Conservation (phyloP, 2,329 filamentous ascomycete species). For the Cyphellophora europaea region DNA sequence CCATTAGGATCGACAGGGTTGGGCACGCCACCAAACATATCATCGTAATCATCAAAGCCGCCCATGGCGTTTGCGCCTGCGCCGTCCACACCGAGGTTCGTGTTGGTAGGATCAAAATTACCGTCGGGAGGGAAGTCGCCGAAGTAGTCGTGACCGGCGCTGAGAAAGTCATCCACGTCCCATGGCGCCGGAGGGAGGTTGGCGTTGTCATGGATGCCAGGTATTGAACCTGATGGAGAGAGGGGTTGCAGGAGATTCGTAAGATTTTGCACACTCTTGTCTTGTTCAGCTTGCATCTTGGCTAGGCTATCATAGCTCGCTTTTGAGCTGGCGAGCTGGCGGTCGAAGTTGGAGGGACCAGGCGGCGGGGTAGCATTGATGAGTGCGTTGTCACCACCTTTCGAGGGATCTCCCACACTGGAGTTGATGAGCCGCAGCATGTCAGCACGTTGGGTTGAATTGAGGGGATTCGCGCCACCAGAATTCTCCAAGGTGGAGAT, state of each 20-base stretch:
- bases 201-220: slow-evolving; percentile 46
- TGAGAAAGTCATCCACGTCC: slow-evolving; percentile 50
- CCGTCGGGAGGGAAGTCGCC: slow-evolving; percentile 26
- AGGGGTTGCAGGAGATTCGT: slow-evolving; percentile 67
- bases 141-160: slow-evolving; percentile 44
- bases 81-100: background rate
- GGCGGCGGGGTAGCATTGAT: slow-evolving; percentile 45
- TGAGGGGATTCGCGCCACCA: slow-evolving; percentile 32
- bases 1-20: slow-evolving; percentile 5
- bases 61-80: too few species aligned
- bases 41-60: slow-evolving; percentile 1
- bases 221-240: slow-evolving; percentile 69
- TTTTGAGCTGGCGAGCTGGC: slow-evolving; percentile 53
- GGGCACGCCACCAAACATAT: slow-evolving; percentile 2
- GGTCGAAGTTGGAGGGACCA: slow-evolving; percentile 40
- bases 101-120: slow-evolving; percentile 12
- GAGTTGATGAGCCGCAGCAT: slow-evolving; percentile 38
- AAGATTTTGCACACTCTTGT: slow-evolving; percentile 65
- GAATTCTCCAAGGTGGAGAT: slow-evolving; percentile 34
- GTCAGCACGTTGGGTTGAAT: slow-evolving; percentile 35
- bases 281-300: slow-evolving; percentile 70
- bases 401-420: slow-evolving; percentile 31
- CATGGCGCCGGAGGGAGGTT: slow-evolving; percentile 36
- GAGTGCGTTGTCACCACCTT: slow-evolving; percentile 47
- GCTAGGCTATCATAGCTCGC: slow-evolving; percentile 71